These are phyloP conservation scores for Artemisia annua DNA, from an alignment of 129 eudicot genomes.

Conservation along the genomic window DNA sequence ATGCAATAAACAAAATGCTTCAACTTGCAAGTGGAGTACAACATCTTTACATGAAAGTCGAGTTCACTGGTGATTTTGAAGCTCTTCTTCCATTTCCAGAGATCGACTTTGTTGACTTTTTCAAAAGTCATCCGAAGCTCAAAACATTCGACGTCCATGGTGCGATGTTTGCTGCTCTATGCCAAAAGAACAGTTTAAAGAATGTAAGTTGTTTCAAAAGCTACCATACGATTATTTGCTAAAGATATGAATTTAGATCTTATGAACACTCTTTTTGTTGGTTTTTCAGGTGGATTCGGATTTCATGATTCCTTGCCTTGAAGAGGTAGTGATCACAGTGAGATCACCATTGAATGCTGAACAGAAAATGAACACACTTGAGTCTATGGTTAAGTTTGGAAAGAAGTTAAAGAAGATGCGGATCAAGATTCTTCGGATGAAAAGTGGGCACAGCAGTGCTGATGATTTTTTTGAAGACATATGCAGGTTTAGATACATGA, in stretches of 20 bases:
- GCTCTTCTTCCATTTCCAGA: constrained; percentile 86
- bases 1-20: constrained; percentile 82
- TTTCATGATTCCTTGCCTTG: constrained; percentile 67
- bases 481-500: constrained; percentile 66
- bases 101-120: constrained; percentile 90
- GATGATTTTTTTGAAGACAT: constrained; percentile 94
- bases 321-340: constrained; percentile 68
- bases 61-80: constrained; percentile 84
- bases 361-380: constrained; percentile 87
- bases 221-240: constrained; percentile 6
- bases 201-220: constrained; percentile 44
- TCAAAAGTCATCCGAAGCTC: constrained; percentile 80
- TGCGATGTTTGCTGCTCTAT: constrained; percentile 98
- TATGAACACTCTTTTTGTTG: constrained; percentile 1
- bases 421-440: constrained; percentile 88
- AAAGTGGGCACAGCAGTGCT: constrained; percentile 87
- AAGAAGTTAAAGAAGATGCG: constrained; percentile 70
- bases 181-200: constrained; percentile 89
- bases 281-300: constrained; percentile 70
- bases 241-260: constrained; percentile 17
- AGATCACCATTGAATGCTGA: constrained; percentile 92
- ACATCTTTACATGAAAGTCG: constrained; percentile 88
- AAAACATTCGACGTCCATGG: constrained; percentile 84
- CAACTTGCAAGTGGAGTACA: constrained; percentile 83
- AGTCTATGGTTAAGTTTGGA: constrained; percentile 67